Evolutionary conservation across 345 rosid genomes (phyloP), one percentile per base, ranked within the genome.

Genomic region (Eucalyptus rudis): DNA sequence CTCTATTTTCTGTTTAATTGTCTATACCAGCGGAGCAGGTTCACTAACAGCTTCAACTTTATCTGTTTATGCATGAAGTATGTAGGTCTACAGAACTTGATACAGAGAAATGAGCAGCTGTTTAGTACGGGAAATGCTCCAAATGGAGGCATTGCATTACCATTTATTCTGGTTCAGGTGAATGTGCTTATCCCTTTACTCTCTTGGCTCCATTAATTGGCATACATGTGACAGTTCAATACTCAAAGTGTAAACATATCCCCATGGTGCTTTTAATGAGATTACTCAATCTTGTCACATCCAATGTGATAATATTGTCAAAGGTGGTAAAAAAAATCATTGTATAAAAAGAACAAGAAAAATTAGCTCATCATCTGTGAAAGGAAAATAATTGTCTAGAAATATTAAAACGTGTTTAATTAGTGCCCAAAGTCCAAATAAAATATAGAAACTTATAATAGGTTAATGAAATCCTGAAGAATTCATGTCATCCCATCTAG

Each of bases 91-190:
- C 98, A 95, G 95, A 97, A 96, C 90, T 92, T 98, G 92, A 93
- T 96, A 86, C 94, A 93, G 87, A 93, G 98, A 90, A 98, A 98
- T 88, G 97, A 97, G 92, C 98, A 93, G 86, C 91, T 96, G 64
- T 96, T 94, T 91, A 92, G 96, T 92, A 92, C 98, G 7, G 99
- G 94, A 89, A 93, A 96, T 92, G 95, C 96, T 91, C 99, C 98
- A 36, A 94, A 91, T 62, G 98, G 98, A 43, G 99, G 97, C 64
- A 98, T 98, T 90, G 96, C 99, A 64, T 96, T 98, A 91, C 99
- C 99, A 12, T 98, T 98, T 91, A 98, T 98, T 91, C 93, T 98
- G 90, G 99, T 98, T 88, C 99, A 98, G 99, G 99, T 98, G 94
- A 92, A 88, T 88, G 87, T 76, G 89, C 90, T 40, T 31, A 45